phyloP scores from a whole-genome alignment of 805 yeast species.

The Candida sphagnicola region DNA sequence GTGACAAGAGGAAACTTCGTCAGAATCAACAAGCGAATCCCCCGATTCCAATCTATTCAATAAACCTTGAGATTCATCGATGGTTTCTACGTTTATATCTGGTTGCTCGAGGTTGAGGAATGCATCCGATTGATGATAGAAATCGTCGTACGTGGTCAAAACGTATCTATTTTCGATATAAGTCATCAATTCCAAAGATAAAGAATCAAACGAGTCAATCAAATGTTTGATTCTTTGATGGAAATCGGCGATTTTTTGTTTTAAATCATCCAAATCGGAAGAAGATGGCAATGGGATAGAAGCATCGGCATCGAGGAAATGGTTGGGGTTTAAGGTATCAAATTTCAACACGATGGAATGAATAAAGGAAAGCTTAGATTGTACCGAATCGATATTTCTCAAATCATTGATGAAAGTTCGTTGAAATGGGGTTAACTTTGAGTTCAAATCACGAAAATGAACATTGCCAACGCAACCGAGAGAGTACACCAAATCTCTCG shows the following conservation, averaged over 20 bases:
- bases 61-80: slow-evolving; percentile 2
- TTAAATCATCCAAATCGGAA: slow-evolving; percentile 33
- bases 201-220: slow-evolving; percentile 26
- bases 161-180: slow-evolving; percentile 35
- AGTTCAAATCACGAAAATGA: slow-evolving; percentile 48
- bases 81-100: background rate
- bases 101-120: background rate
- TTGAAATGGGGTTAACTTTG: slow-evolving; percentile 42
- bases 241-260: slow-evolving; percentile 18
- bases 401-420: slow-evolving; percentile 41
- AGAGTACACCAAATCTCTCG: slow-evolving; percentile 37
- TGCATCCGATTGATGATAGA: slow-evolving; percentile 22
- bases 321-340: slow-evolving; percentile 22
- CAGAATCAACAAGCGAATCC: background rate
- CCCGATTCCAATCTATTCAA: slow-evolving; percentile 2
- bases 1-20: background rate
- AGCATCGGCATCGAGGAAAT: slow-evolving; percentile 39
- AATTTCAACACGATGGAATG: slow-evolving; percentile 27
- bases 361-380: slow-evolving; percentile 25
- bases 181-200: slow-evolving; percentile 20
- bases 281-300: slow-evolving; percentile 45
- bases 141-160: slow-evolving; percentile 25
- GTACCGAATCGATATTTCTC: slow-evolving; percentile 32
- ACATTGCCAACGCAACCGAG: slow-evolving; percentile 38
- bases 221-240: slow-evolving; percentile 33